Evolutionary conservation across 805 yeast species (phyloP), one percentile per base, ranked within the genome.

Genomic region (Metschnikowia anglica): DNA sequence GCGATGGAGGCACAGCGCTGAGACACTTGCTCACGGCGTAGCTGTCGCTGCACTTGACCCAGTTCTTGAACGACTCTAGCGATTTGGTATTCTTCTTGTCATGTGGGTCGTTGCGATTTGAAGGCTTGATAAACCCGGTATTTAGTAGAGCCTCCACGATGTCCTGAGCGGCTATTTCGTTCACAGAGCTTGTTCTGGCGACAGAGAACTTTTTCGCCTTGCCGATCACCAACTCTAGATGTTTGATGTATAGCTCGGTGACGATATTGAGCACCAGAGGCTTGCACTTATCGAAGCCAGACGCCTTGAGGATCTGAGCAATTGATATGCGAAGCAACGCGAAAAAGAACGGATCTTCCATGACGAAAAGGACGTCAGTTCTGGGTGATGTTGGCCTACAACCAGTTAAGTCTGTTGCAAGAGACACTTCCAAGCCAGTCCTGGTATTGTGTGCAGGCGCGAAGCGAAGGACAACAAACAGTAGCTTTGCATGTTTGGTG

Each of bases 211-310:
- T 67, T 24, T 62, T 55, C 0, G 88, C 68, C 37, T 79, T 79
- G 10, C 63, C 51, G 1, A 81, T 62, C 16, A 91, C 56, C 13
- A 81, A 63, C 37, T 68, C 67, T 33, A 91, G 62, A 58, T 81
- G 83, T 44, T 84, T 74, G 13, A 85, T 66, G 58, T 84, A 80
- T 1, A 91, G 56, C 55, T 89, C 97, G 0, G 95, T 82, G n/a
- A 89, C 52, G 2, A 81, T 74, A 56, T 88, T 90, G 8, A 91
- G 69, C 1, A 85, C 77, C 6, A 79, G 70, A 6, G 91, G 86
- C 39, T 81, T 73, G 49, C 90, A 81, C 53, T 81, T 75, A 48
- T 88, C 96, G 55, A 89, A 88, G 0, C 99, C 99, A 23, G 81
- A 77, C 0, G 93, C 80, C 48, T 88, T 80, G 39, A 91, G 72